Percentiles rank a stretch among this genome's conserved stretches.
These are phyloP conservation scores for Xerocomus nothofagi DNA, from an alignment of 1,284 basidiomycete genomes.

Conservation along the genomic window DNA sequence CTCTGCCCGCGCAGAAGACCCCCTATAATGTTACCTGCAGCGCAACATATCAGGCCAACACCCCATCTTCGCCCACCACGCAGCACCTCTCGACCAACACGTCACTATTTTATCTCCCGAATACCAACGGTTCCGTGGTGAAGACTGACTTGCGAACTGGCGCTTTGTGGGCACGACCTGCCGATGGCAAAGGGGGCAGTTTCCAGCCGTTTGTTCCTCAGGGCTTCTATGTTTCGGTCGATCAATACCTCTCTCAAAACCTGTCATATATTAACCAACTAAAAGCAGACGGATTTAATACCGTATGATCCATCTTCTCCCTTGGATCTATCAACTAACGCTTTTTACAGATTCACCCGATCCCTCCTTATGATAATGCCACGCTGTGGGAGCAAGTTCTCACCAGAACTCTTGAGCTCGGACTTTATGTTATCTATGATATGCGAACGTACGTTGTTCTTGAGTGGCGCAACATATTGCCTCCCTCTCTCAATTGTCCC, in stretches of 20 bases:
- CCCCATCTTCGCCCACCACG: neutral
- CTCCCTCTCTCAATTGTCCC: neutral
- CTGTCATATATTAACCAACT: slow-evolving; percentile 24
- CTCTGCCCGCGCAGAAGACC: slow-evolving; percentile 18
- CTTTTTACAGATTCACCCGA: slow-evolving; percentile 29
- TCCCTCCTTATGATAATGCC: slow-evolving; percentile 31
- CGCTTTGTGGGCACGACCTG: slow-evolving; percentile 24
- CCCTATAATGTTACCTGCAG: slow-evolving; percentile 25
- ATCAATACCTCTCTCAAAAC: slow-evolving; percentile 21
- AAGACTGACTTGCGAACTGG: slow-evolving; percentile 36
- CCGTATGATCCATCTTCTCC: slow-evolving; percentile 14
- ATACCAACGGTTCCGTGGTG: slow-evolving; percentile 32
- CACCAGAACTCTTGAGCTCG: slow-evolving; percentile 17
- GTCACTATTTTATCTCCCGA: slow-evolving; percentile 34
- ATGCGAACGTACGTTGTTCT: slow-evolving; percentile 43
- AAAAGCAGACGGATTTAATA: slow-evolving; percentile 30
- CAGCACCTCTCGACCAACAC: slow-evolving; percentile 24
- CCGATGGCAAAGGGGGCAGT: slow-evolving; percentile 8
- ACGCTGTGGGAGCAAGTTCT: slow-evolving; percentile 27
- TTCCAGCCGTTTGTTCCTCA: slow-evolving; percentile 33
- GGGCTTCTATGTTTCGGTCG: slow-evolving; percentile 32
- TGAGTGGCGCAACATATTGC: too few relatives aligned
- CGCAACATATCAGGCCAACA: slow-evolving; percentile 20
- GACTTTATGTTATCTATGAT: slow-evolving; percentile 32
- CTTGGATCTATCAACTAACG: neutral